Evolutionary conservation across 108 stramenopile species (phyloP).

Genomic region (Nitzschia sp.): DNA sequence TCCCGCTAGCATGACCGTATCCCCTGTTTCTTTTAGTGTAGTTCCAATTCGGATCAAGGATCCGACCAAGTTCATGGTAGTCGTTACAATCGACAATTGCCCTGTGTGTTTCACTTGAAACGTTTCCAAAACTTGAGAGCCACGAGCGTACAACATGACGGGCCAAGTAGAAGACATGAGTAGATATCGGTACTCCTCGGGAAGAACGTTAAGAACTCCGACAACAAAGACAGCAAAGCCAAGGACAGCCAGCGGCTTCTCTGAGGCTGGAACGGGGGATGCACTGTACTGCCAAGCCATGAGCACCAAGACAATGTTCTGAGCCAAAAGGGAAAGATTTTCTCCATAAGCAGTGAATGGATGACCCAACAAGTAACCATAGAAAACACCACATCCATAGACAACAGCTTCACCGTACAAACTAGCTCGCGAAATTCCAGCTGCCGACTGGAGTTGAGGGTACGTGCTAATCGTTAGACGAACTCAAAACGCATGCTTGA

Average conservation of each 20-base stretch:
- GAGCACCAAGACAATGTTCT: conserved; percentile 49
- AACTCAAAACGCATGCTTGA: no score
- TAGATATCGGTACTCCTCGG: conserved; percentile 50
- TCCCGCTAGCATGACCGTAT: conserved; percentile 59
- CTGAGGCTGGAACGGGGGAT: conserved; percentile 15
- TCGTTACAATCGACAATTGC: conserved; percentile 68
- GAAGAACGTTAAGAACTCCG: conserved; percentile 41
- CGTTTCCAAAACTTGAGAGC: conserved; percentile 61
- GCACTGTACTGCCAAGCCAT: conserved; percentile 56
- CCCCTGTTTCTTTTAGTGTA: conserved; percentile 77
- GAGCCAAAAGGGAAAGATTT: conserved; percentile 57
- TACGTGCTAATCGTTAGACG: no score
- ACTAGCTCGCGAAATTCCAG: conserved; percentile 53
- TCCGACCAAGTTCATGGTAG: conserved; percentile 62
- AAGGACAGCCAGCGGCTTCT: conserved; percentile 33
- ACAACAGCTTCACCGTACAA: conserved; percentile 68
- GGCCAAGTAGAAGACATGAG: conserved; percentile 65
- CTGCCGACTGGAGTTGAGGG: conserved; percentile 39
- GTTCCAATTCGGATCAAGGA: conserved; percentile 65
- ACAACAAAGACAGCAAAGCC: conserved; percentile 44
- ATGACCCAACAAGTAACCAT: conserved; percentile 60
- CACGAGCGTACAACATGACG: conserved; percentile 56
- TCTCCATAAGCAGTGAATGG: conserved; percentile 87
- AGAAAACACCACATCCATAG: conserved; percentile 67
- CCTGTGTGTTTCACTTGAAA: conserved; percentile 71